Percentiles rank a stretch among this genome's conserved stretches.
Conservation (phyloP, 192 early-diverging fungal species). For the Podila verticillata region DNA sequence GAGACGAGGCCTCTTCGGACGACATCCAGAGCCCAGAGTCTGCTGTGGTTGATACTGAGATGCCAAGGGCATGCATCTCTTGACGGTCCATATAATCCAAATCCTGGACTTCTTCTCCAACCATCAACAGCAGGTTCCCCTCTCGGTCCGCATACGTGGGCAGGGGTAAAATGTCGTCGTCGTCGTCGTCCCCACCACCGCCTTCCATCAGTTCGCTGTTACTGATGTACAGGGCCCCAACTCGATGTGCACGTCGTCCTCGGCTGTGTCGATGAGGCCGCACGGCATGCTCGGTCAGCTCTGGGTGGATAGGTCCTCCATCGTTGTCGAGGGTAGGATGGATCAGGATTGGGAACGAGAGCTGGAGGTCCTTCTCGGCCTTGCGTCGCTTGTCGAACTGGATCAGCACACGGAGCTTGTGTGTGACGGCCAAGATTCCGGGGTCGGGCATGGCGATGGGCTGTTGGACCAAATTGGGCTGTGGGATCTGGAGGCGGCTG, state of each 20-base stretch:
- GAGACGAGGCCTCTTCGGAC: not conserved
- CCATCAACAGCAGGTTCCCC: constrained; percentile 25
- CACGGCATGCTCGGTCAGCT: not conserved
- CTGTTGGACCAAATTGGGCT: constrained; percentile 15
- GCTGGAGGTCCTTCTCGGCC: constrained; percentile 33
- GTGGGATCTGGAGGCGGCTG: constrained; percentile 30
- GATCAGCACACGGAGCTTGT: constrained; percentile 32
- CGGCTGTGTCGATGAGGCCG: not conserved
- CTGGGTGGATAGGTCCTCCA: constrained; percentile 20
- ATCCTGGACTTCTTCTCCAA: constrained; percentile 23
- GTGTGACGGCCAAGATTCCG: constrained; percentile 4
- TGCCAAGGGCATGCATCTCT: constrained; percentile 15
- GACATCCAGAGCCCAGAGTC: not conserved
- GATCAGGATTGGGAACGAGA: constrained; percentile 31
- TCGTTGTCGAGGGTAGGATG: constrained; percentile 12
- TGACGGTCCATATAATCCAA: not conserved
- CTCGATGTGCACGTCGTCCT: not conserved
- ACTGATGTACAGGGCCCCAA: not conserved
- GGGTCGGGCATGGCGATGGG: constrained; percentile 4
- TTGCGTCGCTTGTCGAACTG: constrained; percentile 10
- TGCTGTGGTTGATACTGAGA: constrained; percentile 3
- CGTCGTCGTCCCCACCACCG: constrained; percentile 13
- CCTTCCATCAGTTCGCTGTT: not conserved
- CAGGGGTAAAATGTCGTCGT: constrained; percentile 4
- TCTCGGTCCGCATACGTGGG: constrained; percentile 40